Evolutionary conservation across 2,329 filamentous ascomycete genomes (phyloP).

Genomic region (Coniosporium tulheliwenetii): DNA sequence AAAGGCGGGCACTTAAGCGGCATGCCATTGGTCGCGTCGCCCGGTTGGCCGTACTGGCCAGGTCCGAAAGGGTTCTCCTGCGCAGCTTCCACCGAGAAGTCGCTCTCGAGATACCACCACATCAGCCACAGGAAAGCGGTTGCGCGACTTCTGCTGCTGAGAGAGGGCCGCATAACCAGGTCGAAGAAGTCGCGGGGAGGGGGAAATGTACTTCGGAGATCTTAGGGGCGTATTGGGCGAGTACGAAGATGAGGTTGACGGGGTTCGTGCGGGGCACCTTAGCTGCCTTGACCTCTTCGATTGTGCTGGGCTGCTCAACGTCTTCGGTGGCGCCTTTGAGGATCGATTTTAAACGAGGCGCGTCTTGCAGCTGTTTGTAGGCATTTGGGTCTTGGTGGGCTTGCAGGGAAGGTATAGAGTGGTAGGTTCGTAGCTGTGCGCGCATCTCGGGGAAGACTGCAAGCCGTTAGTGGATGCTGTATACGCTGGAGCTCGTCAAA

Average conservation of each 20-base stretch:
- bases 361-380: constrained; percentile 96
- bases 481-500: neutral
- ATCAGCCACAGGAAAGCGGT: constrained; percentile 91
- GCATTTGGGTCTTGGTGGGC: constrained; percentile 88
- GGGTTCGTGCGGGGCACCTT: constrained; percentile 76
- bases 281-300: constrained; percentile 63
- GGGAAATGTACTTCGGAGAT: constrained; percentile 85
- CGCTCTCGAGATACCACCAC: constrained; percentile 97
- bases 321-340: constrained; percentile 94
- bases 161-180: constrained; percentile 77
- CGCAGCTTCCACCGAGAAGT: constrained; percentile 79
- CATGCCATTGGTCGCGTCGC: constrained; percentile 10
- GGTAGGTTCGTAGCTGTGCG: constrained; percentile 91
- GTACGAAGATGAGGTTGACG: constrained; percentile 91
- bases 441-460: constrained; percentile 98
- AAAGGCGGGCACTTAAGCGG: constrained; percentile 49
- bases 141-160: constrained; percentile 70
- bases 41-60: constrained; percentile 28
- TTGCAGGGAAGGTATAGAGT: constrained; percentile 91
- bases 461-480: constrained; percentile 6
- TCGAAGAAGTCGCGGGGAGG: constrained; percentile 84
- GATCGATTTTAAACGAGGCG: constrained; percentile 89
- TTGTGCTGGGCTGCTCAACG: constrained; percentile 62
- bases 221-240: constrained; percentile 78
- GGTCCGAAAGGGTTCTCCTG: constrained; percentile 79